These are phyloP conservation scores for Sporisorium sorghi DNA, from an alignment of 1,284 basidiomycete species.

Conservation along the genomic window DNA sequence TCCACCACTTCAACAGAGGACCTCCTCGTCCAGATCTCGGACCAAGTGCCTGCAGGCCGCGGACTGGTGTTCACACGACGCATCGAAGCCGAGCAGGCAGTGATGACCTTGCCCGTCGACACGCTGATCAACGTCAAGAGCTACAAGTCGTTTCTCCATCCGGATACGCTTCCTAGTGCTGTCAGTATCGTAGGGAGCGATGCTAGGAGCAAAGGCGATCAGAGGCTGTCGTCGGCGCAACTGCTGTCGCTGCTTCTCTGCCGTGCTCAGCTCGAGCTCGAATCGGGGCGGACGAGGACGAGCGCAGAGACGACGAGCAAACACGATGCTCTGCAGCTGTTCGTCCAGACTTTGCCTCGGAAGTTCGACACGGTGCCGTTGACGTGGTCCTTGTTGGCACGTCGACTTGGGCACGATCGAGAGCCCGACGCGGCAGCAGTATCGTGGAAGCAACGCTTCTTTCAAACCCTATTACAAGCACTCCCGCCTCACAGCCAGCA, in stretches of 20 bases:
- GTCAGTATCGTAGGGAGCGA: slow-evolving; percentile 7
- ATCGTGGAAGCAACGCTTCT: slow-evolving; percentile 21
- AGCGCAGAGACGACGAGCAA: slow-evolving; percentile 2
- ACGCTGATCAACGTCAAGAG: slow-evolving; percentile 41
- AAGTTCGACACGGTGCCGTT: slow-evolving; percentile 51
- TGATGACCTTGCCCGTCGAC: slow-evolving; percentile 27
- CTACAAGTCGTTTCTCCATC: slow-evolving; percentile 23
- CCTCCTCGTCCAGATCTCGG: slow-evolving; percentile 22
- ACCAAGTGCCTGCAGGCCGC: slow-evolving; percentile 42
- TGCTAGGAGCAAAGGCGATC: not conserved
- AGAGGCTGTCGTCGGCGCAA: slow-evolving; percentile 30
- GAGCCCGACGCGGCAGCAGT: not conserved
- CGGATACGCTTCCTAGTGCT: slow-evolving; percentile 13
- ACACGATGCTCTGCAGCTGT: slow-evolving; percentile 31
- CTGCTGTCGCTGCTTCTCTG: slow-evolving; percentile 36
- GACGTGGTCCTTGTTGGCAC: slow-evolving; percentile 35
- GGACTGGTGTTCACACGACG: slow-evolving; percentile 40
- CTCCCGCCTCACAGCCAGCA: slow-evolving; percentile 34
- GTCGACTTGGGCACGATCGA: not conserved
- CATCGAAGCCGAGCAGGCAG: slow-evolving; percentile 28
- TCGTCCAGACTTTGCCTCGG: slow-evolving; percentile 48
- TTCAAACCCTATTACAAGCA: slow-evolving; percentile 22
- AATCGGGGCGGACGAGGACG: not conserved
- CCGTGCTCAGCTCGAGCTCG: slow-evolving; percentile 18
- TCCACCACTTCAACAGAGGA: not conserved